Evolutionary conservation across 108 stramenopile species (phyloP).

Genomic region (Aureococcus anophagefferens): DNA sequence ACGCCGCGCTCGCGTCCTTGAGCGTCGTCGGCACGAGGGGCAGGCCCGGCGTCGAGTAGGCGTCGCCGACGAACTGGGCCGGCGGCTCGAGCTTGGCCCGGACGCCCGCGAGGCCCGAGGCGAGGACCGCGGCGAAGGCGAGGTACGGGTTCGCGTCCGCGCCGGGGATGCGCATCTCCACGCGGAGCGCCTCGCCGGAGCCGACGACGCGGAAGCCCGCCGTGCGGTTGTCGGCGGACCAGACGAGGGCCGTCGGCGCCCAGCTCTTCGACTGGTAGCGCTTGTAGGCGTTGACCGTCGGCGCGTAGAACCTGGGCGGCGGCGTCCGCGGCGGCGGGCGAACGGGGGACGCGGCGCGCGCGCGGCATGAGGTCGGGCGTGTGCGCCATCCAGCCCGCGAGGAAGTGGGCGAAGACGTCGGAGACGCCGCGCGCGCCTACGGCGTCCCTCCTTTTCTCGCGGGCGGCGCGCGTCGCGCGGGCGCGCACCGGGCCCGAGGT

Average conservation of each 20-base stretch:
- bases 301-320: constrained; percentile 9
- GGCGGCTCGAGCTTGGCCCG: constrained; percentile 2
- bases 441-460: too few species aligned
- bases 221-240: constrained; percentile 9
- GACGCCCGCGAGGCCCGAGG: constrained; percentile 9
- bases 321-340: too few species aligned
- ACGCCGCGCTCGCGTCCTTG: neutral
- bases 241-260: constrained; percentile 9
- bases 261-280: constrained; percentile 3
- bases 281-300: constrained; percentile 13
- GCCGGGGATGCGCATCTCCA: constrained; percentile 11
- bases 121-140: constrained; percentile 12
- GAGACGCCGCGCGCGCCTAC: neutral
- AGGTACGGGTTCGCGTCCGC: constrained; percentile 9
- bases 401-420: constrained; percentile 6
- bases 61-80: constrained; percentile 7
- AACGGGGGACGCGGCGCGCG: too few species aligned
- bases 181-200: constrained; percentile 2
- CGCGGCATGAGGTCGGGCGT: constrained; percentile 9
- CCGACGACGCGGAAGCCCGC: constrained; percentile 13
- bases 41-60: neutral
- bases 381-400: constrained; percentile 13
- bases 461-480: too few species aligned
- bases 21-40: neutral
- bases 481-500: too few species aligned